Evolutionary conservation across 805 yeast genomes (phyloP).

Genomic region (Zygosaccharomyces bailii): DNA sequence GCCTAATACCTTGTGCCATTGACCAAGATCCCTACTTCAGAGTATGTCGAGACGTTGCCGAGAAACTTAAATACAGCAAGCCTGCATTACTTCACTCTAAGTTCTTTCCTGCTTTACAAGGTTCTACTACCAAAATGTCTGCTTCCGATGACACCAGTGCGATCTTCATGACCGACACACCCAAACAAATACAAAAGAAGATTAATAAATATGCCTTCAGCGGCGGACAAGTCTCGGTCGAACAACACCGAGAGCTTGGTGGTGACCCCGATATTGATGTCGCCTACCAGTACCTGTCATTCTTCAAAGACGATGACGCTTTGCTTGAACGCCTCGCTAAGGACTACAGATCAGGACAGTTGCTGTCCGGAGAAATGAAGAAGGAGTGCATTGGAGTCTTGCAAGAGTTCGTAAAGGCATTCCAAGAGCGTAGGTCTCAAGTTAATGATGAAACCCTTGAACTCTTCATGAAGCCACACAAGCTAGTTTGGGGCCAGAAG

Average conservation of each 20-base stretch:
- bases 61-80: constrained; percentile 81
- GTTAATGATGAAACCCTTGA: constrained; percentile 61
- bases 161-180: constrained; percentile 91
- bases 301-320: constrained; percentile 86
- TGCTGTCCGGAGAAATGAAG: constrained; percentile 92
- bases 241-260: constrained; percentile 85
- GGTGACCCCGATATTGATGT: constrained; percentile 96
- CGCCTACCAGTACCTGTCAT: constrained; percentile 86
- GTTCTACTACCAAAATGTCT: constrained; percentile 94
- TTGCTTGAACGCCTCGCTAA: constrained; percentile 59
- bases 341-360: constrained; percentile 71
- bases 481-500: constrained; percentile 67
- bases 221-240: constrained; percentile 85
- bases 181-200: constrained; percentile 88
- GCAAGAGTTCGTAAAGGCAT: constrained; percentile 72
- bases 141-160: constrained; percentile 90
- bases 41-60: constrained; percentile 96
- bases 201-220: constrained; percentile 95
- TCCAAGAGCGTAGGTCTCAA: constrained; percentile 72
- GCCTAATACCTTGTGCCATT: constrained; percentile 97
- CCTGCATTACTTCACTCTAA: constrained; percentile 91
- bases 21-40: constrained; percentile 99
- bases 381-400: constrained; percentile 75
- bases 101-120: constrained; percentile 98
- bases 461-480: constrained; percentile 80